Evolutionary conservation across 2,329 filamentous ascomycete species (phyloP).

Genomic region (Exserohilum turcica): DNA sequence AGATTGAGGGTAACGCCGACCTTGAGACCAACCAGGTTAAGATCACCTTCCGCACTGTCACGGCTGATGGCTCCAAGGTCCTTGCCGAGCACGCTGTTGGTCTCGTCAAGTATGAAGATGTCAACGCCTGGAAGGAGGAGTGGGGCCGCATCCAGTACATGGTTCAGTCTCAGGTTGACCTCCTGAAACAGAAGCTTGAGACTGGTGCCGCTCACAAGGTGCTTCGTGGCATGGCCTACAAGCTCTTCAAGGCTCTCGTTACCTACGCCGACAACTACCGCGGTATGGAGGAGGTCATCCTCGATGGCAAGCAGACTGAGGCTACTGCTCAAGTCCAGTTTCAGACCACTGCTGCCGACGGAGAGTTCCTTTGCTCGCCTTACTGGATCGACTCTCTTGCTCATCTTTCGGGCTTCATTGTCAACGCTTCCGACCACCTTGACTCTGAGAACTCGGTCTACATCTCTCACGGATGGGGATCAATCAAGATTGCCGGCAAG

Average conservation of each 20-base stretch:
- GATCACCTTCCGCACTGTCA: constrained; percentile 62
- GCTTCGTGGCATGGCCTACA: constrained; percentile 77
- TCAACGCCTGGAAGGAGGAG: constrained; percentile 65
- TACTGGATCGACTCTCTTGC: constrained; percentile 65
- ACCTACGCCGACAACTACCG: constrained; percentile 63
- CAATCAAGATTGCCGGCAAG: constrained; percentile 61
- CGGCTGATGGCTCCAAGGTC: constrained; percentile 61
- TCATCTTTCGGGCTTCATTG: constrained; percentile 64
- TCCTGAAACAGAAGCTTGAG: constrained; percentile 70
- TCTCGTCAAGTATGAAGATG: constrained; percentile 65
- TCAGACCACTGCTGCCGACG: constrained; percentile 58
- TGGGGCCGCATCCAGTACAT: constrained; percentile 69
- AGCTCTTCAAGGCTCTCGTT: constrained; percentile 66
- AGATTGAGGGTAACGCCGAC: constrained; percentile 65
- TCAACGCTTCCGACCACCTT: constrained; percentile 63
- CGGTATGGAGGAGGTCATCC: constrained; percentile 63
- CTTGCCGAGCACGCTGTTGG: constrained; percentile 67
- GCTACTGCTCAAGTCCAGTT: constrained; percentile 61
- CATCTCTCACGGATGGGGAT: constrained; percentile 66
- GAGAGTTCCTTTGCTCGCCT: constrained; percentile 63
- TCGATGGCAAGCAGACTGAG: constrained; percentile 61
- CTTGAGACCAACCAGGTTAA: constrained; percentile 60
- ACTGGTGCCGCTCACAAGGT: constrained; percentile 73
- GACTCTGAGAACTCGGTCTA: constrained; percentile 65
- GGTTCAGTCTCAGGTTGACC: constrained; percentile 62